Base-by-base conservation (phyloP, 2,329 filamentous ascomycete genomes). In the Paramyrothecium roridum region DNA sequence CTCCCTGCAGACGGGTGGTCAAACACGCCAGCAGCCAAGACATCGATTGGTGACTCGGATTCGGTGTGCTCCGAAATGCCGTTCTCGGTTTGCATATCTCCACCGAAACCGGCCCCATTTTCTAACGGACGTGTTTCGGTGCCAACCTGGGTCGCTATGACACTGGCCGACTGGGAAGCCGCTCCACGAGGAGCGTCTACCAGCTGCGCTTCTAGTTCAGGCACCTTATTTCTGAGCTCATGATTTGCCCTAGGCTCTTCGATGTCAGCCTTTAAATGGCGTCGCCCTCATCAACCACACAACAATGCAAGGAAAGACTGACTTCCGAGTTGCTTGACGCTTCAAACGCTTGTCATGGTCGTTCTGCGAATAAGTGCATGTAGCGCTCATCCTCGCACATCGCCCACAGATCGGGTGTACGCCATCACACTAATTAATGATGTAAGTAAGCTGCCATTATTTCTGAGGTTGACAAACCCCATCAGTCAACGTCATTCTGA, bases 1-100 rank as follows among this genome's bases (percentile, higher is more conserved):
- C n/a, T n/a, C n/a, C n/a, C 57, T 12, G 52, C 55, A 2, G 66
- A 60, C 20, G 57, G 54, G 16, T 66, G 63, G 52, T 70, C 67
- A 53, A 70, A 69, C 2, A 62, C 59, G 1, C 61, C 61, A 2
- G 67, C 65, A 8, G 67, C 67, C 4, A 67, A 55, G 10, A 63
- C 63, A 51, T 70, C 67, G 7, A 64, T 59, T 6, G 57, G 58
- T 3, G 65, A 62, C n/a, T 65, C 65, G 6, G 61, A 50, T 11
- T 59, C 59, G 20, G 52, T 54, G 17, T 51, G 52, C 22, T 57
- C 49, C 6, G 37, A 51, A 23, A 23, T 52, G 34, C 26, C 19
- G 30, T 13, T 22, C 49, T 54, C 26, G 48, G 20, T 21, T 11
- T 56, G 33, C 33, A 37, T n/a, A n/a, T n/a, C n/a, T n/a, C n/a